These are phyloP conservation scores for Buxus sempervirens DNA, from an alignment of 164 flowering plant species.

Conservation along the genomic window DNA sequence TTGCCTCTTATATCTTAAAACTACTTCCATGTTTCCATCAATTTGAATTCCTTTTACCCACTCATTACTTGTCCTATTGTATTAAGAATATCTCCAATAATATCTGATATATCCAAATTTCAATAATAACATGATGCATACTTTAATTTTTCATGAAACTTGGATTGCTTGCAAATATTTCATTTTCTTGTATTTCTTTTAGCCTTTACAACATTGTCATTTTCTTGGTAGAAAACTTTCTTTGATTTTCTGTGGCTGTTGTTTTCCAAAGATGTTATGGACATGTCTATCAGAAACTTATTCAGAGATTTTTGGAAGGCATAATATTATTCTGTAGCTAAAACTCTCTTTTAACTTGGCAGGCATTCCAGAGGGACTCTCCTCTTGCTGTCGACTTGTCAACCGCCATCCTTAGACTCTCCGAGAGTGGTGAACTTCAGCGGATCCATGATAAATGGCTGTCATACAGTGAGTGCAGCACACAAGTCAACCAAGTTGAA, in stretches of 20 bases:
- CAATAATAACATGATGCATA: background rate
- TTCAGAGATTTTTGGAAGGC: background rate
- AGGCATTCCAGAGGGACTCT: constrained; percentile 92
- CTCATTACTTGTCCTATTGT: background rate
- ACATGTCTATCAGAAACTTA: no score
- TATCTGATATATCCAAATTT: background rate
- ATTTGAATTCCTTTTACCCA: background rate
- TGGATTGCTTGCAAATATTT: background rate
- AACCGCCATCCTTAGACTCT: constrained; percentile 79
- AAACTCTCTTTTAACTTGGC: constrained; percentile 13
- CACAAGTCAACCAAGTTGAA: constrained; percentile 33
- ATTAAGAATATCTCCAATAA: background rate
- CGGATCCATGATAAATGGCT: constrained; percentile 82
- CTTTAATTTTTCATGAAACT: background rate
- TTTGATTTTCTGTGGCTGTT: no score
- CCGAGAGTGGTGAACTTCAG: constrained; percentile 91
- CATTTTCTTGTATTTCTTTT: background rate
- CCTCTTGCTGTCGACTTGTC: constrained; percentile 89
- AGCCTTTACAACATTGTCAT: no score
- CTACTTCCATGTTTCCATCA: background rate
- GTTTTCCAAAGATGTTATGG: no score
- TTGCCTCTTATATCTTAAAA: background rate
- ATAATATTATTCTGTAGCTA: background rate
- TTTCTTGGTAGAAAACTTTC: no score
- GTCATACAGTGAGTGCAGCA: constrained; percentile 34